Conservation (phyloP, 2,329 filamentous ascomycete genomes). For the Fusarium proliferatum region DNA sequence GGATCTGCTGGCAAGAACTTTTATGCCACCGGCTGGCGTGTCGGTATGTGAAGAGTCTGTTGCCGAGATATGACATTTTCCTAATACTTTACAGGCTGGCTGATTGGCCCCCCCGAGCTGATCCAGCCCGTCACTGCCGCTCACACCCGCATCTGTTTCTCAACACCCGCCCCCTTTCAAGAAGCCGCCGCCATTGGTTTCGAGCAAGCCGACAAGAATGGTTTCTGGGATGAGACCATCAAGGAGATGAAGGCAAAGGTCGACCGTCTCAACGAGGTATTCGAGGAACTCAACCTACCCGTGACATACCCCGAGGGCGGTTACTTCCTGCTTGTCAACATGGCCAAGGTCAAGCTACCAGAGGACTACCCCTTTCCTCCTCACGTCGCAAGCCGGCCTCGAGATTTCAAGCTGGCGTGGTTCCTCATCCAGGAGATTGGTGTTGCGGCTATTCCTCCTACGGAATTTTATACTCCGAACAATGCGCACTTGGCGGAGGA, state of each 20-base stretch:
- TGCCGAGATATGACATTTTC: rapidly evolving
- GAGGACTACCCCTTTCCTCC: constrained; percentile 87
- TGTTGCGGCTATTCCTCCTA: constrained; percentile 94
- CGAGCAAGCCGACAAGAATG: constrained; percentile 84
- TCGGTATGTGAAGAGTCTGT: constrained; percentile 59
- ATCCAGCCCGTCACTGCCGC: constrained; percentile 93
- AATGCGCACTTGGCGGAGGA: constrained; percentile 91
- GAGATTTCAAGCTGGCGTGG: constrained; percentile 96
- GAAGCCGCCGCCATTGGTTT: constrained; percentile 95
- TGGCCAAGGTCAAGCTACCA: constrained; percentile 87
- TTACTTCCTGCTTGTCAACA: constrained; percentile 97
- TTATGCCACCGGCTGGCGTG: constrained; percentile 96
- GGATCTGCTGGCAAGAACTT: constrained; percentile 98
- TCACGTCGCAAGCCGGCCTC: constrained; percentile 85
- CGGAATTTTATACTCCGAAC: constrained; percentile 91
- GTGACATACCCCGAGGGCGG: constrained; percentile 96
- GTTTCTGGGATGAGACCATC: constrained; percentile 89
- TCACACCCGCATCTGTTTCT: constrained; percentile 97
- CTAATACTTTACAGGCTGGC: constrained; percentile 69
- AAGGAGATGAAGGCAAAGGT: constrained; percentile 92
- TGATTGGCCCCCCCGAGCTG: constrained; percentile 88
- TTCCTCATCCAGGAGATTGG: constrained; percentile 97
- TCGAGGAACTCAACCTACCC: constrained; percentile 78
- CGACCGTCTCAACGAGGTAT: constrained; percentile 84
- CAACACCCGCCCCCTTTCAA: constrained; percentile 90